These are phyloP conservation scores for Penicillium sp. DNA, from an alignment of 2,329 filamentous ascomycete species.

Conservation along the genomic window DNA sequence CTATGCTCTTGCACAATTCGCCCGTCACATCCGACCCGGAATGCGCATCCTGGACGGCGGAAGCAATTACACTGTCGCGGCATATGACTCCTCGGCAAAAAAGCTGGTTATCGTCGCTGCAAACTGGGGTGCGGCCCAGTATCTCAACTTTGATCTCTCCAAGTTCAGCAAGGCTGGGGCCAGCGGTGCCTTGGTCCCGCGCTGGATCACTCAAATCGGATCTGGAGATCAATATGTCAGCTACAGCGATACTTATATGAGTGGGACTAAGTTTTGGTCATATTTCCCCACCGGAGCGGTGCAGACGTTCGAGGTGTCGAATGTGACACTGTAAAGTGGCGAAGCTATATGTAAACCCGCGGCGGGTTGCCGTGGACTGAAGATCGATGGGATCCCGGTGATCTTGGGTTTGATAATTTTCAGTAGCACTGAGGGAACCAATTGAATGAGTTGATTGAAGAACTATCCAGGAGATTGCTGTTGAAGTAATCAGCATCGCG, in stretches of 20 bases:
- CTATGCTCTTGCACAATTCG: conserved; percentile 22
- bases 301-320: conserved; percentile 22
- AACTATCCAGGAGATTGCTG: too few relatives aligned
- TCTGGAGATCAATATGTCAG: conserved; percentile 16
- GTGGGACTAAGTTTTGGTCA: conserved; percentile 12
- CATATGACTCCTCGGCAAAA: conserved; percentile 14
- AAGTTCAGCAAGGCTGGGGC: conserved; percentile 14
- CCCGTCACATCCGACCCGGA: conserved; percentile 22
- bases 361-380: not conserved
- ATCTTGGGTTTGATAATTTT: not conserved
- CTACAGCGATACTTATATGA: conserved; percentile 8
- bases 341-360: not conserved
- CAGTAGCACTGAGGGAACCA: too few relatives aligned
- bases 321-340: not conserved
- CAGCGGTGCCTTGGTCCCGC: conserved; percentile 15
- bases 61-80: conserved; percentile 17
- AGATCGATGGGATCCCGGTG: not conserved
- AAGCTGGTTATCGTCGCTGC: conserved; percentile 23
- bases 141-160: conserved; percentile 23
- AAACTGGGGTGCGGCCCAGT: conserved; percentile 19
- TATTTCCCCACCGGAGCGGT: conserved; percentile 15
- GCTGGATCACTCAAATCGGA: conserved; percentile 17
- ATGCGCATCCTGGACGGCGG: conserved; percentile 21
- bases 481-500: too few relatives aligned
- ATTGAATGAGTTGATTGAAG: too few relatives aligned